Percentiles rank a stretch among this genome's conserved stretches.
Conservation (phyloP, 2,329 filamentous ascomycete species). For the Escovopsis sp. region DNA sequence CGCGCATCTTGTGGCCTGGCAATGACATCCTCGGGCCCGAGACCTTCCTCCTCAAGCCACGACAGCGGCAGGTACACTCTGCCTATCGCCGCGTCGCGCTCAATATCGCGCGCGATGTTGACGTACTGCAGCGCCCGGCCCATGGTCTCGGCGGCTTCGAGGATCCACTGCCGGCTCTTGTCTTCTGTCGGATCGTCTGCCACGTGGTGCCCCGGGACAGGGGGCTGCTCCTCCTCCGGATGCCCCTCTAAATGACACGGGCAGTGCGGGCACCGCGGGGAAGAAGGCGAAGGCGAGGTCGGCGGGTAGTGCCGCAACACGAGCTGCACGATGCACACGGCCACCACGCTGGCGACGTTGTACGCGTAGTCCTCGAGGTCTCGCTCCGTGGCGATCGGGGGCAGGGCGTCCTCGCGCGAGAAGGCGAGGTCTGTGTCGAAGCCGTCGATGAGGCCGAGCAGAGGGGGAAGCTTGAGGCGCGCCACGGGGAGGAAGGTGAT, state of each 20-base stretch:
- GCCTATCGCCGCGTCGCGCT: slow-evolving; percentile 46
- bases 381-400: slow-evolving; percentile 40
- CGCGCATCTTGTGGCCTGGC: slow-evolving; percentile 8
- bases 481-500: background rate
- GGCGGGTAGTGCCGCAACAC: slow-evolving; percentile 40
- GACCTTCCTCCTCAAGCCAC: slow-evolving; percentile 44
- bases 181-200: background rate
- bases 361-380: slow-evolving; percentile 48
- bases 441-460: slow-evolving; percentile 50
- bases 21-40: slow-evolving; percentile 40
- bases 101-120: slow-evolving; percentile 63
- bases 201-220: background rate
- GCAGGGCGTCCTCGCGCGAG: slow-evolving; percentile 14
- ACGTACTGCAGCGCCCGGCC: slow-evolving; percentile 62
- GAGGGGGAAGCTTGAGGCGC: slow-evolving; percentile 23
- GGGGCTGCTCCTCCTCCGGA: background rate
- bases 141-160: slow-evolving; percentile 47
- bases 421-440: slow-evolving; percentile 56
- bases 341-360: slow-evolving; percentile 59
- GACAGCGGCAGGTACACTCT: slow-evolving; percentile 52
- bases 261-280: too few relatives aligned
- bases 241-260: too few relatives aligned
- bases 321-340: slow-evolving; percentile 50
- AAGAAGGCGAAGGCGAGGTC: too few relatives aligned
- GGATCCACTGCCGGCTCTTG: slow-evolving; percentile 15